Evolutionary conservation across 2,329 filamentous ascomycete species (phyloP).

Genomic region (Fusarium sp.): DNA sequence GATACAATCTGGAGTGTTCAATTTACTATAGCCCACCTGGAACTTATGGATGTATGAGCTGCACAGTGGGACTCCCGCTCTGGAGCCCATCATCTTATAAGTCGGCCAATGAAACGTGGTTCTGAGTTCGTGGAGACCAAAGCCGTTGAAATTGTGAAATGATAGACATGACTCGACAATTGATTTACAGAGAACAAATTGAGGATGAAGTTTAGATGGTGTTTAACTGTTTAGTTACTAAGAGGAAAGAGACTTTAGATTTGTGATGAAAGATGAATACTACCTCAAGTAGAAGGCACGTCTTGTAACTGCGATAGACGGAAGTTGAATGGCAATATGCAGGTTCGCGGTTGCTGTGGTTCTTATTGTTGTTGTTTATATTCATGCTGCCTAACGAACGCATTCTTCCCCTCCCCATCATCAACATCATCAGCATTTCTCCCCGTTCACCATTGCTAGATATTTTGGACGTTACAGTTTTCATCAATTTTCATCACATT

Average conservation of each 20-base stretch:
- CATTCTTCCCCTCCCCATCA: slow-evolving; percentile 12
- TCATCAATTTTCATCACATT: slow-evolving; percentile 27
- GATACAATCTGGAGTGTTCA: background rate
- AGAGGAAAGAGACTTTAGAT: background rate
- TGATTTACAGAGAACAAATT: background rate
- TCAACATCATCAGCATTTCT: slow-evolving; percentile 25
- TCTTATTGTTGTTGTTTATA: slow-evolving; percentile 37
- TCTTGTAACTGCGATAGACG: background rate
- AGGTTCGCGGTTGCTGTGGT: slow-evolving; percentile 34
- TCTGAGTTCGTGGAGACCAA: background rate
- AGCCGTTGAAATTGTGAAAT: slow-evolving; percentile 11
- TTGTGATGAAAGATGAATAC: background rate
- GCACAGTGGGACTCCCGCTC: slow-evolving; percentile 37
- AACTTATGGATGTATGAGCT: slow-evolving; percentile 10
- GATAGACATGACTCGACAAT: background rate
- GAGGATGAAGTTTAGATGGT: background rate
- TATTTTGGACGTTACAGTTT: slow-evolving; percentile 31
- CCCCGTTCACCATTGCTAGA: slow-evolving; percentile 27
- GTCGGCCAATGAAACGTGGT: slow-evolving; percentile 21
- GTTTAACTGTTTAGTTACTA: background rate
- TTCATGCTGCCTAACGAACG: slow-evolving; percentile 9
- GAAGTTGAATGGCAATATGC: slow-evolving; percentile 7
- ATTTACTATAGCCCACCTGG: background rate
- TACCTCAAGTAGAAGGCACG: background rate
- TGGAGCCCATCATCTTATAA: slow-evolving; percentile 13